Evolutionary conservation across 176 grass and related monocot genomes (phyloP).

Genomic region (Microstegium vimineum): DNA sequence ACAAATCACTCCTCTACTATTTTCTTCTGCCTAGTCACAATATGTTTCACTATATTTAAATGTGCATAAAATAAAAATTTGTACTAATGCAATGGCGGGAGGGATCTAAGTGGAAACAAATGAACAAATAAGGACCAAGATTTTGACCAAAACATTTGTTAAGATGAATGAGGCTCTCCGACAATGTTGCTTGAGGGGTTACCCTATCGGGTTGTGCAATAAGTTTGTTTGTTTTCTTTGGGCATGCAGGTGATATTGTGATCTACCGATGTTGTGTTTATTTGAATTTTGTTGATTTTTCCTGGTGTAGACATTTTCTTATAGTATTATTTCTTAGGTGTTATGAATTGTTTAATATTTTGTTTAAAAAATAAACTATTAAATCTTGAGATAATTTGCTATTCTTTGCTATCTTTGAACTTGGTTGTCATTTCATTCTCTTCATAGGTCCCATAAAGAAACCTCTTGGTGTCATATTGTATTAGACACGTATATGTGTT

Average conservation of each 20-base stretch:
- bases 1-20: background rate
- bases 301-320: background rate
- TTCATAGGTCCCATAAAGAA: no score
- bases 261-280: background rate
- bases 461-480: no score
- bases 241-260: background rate
- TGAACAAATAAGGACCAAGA: conserved; percentile 86
- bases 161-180: conserved; percentile 63
- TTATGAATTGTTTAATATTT: background rate
- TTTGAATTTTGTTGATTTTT: background rate
- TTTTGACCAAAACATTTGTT: conserved; percentile 86
- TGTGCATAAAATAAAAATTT: conserved; percentile 4
- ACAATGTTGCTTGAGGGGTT: conserved; percentile 67
- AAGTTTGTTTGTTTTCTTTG: background rate
- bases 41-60: background rate
- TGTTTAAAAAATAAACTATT: no score
- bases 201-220: conserved; percentile 81
- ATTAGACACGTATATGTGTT: no score
- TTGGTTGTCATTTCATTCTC: no score
- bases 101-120: conserved; percentile 90
- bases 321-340: background rate
- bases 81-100: conserved; percentile 58
- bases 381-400: no score
- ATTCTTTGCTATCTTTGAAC: no score
- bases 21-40: background rate